A percentile compares a stretch with the other conserved stretches of the same genome.
These are phyloP conservation scores for Bathelium albidoporum DNA, from an alignment of 495 filamentous ascomycete genomes.

Conservation along the genomic window DNA sequence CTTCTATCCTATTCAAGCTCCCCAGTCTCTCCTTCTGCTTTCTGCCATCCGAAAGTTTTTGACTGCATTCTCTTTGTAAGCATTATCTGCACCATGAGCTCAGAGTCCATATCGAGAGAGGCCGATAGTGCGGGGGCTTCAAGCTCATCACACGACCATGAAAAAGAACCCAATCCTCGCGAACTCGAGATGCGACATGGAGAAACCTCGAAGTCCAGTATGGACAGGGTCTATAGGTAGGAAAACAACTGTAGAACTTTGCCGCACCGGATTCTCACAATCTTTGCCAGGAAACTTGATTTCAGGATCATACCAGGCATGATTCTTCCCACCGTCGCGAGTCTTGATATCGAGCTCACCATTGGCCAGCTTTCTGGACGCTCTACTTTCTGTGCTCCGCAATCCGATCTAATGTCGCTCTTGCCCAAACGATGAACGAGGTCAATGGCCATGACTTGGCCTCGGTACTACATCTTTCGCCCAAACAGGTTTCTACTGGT, in stretches of 20 bases:
- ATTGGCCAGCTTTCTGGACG: slow-evolving; percentile 64
- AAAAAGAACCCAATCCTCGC: background rate
- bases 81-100: background rate
- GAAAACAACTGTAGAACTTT: background rate
- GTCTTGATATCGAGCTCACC: background rate
- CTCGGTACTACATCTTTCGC: slow-evolving; percentile 52
- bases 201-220: background rate
- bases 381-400: slow-evolving; percentile 89
- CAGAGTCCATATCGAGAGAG: background rate
- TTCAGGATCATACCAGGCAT: slow-evolving; percentile 4
- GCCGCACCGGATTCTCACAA: too few species aligned
- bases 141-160: background rate
- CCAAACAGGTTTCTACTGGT: slow-evolving; percentile 68
- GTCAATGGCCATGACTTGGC: slow-evolving; percentile 56
- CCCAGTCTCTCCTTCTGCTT: too few species aligned
- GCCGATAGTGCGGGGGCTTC: background rate
- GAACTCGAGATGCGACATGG: background rate
- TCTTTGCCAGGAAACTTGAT: background rate
- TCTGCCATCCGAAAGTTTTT: too few species aligned
- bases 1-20: too few species aligned
- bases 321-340: background rate
- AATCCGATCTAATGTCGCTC: slow-evolving; percentile 79
- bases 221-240: background rate
- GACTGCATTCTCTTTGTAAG: background rate
- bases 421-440: slow-evolving; percentile 84